phyloP scores from a whole-genome alignment of 2,329 filamentous ascomycete genomes.

The Chalaropsis thielavioides region DNA sequence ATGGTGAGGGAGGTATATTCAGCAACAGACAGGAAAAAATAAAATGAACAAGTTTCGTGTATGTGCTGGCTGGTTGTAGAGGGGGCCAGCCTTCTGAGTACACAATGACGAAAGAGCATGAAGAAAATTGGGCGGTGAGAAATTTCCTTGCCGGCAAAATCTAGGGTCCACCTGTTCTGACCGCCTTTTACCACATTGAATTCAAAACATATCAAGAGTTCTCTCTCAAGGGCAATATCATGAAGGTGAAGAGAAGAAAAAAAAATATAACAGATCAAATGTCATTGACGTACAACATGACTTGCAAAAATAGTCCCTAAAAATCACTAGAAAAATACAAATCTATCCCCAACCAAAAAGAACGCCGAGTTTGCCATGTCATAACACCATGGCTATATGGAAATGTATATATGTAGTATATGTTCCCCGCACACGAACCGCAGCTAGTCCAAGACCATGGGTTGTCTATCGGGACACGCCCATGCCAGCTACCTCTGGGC shows the following conservation, averaged over 20 bases:
- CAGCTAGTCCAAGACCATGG: neutral
- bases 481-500: neutral
- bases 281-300: neutral
- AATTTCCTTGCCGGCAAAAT: slow-evolving; percentile 13
- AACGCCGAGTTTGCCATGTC: neutral
- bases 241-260: neutral
- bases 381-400: neutral
- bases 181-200: neutral
- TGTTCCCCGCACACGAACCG: neutral
- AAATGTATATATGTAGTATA: neutral
- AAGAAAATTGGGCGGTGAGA: slow-evolving; percentile 16
- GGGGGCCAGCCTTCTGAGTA: too few relatives aligned
- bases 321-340: neutral
- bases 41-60: neutral
- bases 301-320: neutral
- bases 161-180: neutral
- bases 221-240: neutral
- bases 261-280: neutral
- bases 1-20: neutral
- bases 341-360: neutral
- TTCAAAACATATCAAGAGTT: neutral
- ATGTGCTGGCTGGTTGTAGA: neutral
- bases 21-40: neutral
- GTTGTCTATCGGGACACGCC: neutral
- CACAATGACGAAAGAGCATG: slow-evolving; percentile 10